phyloP scores from a whole-genome alignment of 208 protist species.

The Herpetomonas samuelpessoai region DNA sequence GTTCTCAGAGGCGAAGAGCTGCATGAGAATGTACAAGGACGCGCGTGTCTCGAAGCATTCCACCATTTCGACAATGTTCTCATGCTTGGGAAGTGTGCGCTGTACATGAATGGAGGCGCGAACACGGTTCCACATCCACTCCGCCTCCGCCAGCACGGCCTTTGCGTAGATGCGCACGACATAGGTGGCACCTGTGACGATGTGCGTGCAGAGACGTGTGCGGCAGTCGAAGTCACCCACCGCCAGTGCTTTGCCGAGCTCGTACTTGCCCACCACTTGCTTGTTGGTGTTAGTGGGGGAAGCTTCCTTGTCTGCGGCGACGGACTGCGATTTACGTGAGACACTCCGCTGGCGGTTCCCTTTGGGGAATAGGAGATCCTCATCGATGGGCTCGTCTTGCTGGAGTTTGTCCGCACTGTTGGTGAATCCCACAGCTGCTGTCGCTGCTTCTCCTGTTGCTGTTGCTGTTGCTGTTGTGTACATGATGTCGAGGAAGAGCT shows the following conservation, averaged over 20 bases:
- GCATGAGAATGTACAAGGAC: conserved; percentile 87
- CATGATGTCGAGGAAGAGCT: background rate
- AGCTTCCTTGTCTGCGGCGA: too few species aligned
- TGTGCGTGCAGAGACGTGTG: conserved; percentile 76
- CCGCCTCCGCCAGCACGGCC: conserved; percentile 53
- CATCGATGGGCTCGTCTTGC: too few species aligned
- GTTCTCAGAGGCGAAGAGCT: conserved; percentile 69
- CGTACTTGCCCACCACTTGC: conserved; percentile 84
- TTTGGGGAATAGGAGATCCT: too few species aligned
- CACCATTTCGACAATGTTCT: conserved; percentile 82
- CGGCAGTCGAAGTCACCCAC: conserved; percentile 85
- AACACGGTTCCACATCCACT: conserved; percentile 86
- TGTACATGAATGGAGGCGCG: conserved; percentile 78
- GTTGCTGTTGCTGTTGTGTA: background rate
- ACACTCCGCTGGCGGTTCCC: too few species aligned
- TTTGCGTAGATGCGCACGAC: conserved; percentile 86
- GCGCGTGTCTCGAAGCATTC: conserved; percentile 85
- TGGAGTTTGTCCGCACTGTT: too few species aligned
- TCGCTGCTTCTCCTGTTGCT: background rate
- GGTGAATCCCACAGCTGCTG: background rate
- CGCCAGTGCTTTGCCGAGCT: conserved; percentile 70
- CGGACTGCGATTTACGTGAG: too few species aligned
- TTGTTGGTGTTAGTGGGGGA: too few species aligned
- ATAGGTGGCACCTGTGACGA: conserved; percentile 73
- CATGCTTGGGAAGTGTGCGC: conserved; percentile 74